Evolutionary conservation across 176 grass and related monocot species (phyloP).

Genomic region (Phyllostachys edulis): DNA sequence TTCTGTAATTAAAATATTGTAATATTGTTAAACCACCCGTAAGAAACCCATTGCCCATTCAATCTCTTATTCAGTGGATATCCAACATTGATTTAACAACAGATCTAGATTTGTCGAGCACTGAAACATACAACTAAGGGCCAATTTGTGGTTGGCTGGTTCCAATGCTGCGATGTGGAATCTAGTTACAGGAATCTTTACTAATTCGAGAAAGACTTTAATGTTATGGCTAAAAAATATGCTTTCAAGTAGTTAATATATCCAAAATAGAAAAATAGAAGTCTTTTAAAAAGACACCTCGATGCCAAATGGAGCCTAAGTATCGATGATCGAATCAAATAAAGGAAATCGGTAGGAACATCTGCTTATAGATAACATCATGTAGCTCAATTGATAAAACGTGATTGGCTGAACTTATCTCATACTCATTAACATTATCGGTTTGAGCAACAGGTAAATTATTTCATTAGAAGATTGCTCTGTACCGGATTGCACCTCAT

Average conservation of each 20-base stretch:
- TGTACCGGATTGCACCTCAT: neutral
- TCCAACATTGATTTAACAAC: neutral
- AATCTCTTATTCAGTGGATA: neutral
- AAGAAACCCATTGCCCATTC: neutral
- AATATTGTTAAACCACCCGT: neutral
- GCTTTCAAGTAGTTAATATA: neutral
- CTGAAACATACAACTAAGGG: neutral
- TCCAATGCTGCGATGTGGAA: neutral
- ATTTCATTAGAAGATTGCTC: neutral
- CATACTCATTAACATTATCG: neutral
- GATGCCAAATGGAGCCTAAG: neutral
- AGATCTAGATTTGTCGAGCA: neutral
- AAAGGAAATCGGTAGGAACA: neutral
- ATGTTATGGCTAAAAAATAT: neutral
- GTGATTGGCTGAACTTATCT: neutral
- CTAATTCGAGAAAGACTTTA: neutral
- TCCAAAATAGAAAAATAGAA: neutral
- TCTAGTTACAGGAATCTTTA: neutral
- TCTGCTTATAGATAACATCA: neutral
- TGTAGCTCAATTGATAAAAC: neutral
- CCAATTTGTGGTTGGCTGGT: neutral
- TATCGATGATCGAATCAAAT: neutral
- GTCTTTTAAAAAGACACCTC: neutral
- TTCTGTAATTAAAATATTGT: neutral
- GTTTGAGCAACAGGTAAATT: conserved; percentile 3